Base-by-base conservation (phyloP, 2,329 filamentous ascomycete species). In the Aspergillus sergii region DNA sequence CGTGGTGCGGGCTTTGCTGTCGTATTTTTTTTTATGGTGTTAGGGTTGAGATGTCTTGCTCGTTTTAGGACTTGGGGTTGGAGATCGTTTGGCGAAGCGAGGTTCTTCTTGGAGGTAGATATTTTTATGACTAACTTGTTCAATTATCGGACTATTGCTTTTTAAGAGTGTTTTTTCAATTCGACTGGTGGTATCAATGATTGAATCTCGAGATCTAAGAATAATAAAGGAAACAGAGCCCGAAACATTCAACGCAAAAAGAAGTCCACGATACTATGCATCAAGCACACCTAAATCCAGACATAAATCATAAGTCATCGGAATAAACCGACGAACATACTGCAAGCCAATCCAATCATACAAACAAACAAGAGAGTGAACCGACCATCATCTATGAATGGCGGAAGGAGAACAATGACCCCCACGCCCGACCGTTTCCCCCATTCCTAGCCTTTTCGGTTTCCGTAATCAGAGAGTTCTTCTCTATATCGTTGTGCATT, bases 401-500 rank as follows among this genome's bases (percentile, higher is more conserved):
- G 12, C 48, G 28, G 26, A 48, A 62, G 3, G 60, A 34, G 16
- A 62, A 62, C n/a, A 58, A 41, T 16, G 46, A 54, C 3, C 60
- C 56, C 60, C 60, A 58, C 3, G 19, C 21, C 30, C 50, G 46
- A 51, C 36, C 16, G 12, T 54, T 45, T 6, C 2, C 10, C 11
- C 48, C 41, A 10, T 60, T 50, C 28, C 28, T 51, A 16, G 30
- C n/a, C 14, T 30, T 41, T 23, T 58, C 60, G n/a, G 21, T 26
- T 30, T 59, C 60, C 10, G 34, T 53, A 16, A 62, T 46, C 11
- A 48, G 23, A 23, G 56, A 26, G 32, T 62, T 58, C 26, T 62
- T 62, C 23, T 62, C 60, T 19, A 62, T 21, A 43, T 62, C 30
- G 23, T 57, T 32, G 26, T 32, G n/a, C 34, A 32, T 21, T 14